Base-by-base conservation (phyloP, 1,139 yeast species). In the Kurtzmaniella natalensis region DNA sequence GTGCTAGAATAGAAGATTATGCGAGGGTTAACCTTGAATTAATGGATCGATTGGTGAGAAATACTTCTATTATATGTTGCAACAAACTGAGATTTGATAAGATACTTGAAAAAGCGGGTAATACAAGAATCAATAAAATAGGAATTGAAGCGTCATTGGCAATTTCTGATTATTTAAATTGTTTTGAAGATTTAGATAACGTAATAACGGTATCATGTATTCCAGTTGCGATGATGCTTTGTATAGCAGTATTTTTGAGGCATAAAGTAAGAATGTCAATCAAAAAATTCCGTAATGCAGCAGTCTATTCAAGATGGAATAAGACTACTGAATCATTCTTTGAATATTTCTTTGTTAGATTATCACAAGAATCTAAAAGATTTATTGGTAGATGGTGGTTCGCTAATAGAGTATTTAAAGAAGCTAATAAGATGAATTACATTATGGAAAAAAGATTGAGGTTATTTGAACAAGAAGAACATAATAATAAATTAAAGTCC, bases 341-440 rank as follows among this genome's bases (percentile, higher is more conserved):
- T 14, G 9, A 20, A n/a, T 20, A 22, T 6, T 32, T 42, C 1
- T 41, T 38, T 18, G 35, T 38, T 2, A 38, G 34, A 1, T 46
- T 37, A 22, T 34, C 42, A 18, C 24, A 25, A 8, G 39, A 39
- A 13, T 29, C 47, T 16, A 28, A 35, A 7, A 29, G 28, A 18
- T 35, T 41, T 10, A 41, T 46, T 15, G 30, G 34, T 3, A 45
- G 38, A 18, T 53, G 58, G 58, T 49, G 50, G 50, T 52, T 51
- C 33, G 42, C 51, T 4, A 37, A 34, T 8, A 51, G 52, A 25
- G 46, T 48, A 2, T 22, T 48, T 4, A 30, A 28, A 4, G 42
- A 38, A 5, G 35, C 46, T 5, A 36, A 36, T 8, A 33, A 34
- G 11, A 36, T 47, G 30, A 30, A 33, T 32, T 32, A 17, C 8